Conservation (phyloP, 345 rosid genomes). For the Linum tenue region DNA sequence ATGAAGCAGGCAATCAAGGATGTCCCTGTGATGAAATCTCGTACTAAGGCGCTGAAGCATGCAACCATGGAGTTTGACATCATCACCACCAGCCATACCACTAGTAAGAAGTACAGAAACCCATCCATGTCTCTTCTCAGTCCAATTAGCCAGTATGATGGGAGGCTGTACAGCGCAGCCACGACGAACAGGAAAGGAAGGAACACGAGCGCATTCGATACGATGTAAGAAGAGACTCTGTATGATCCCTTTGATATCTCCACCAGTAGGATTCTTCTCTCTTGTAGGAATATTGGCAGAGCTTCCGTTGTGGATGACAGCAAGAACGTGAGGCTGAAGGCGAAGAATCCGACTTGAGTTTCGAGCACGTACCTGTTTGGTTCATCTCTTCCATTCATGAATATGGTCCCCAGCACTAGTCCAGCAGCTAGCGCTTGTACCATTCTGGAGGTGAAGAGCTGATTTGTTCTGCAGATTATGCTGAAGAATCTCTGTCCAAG, state of each 20-base stretch:
- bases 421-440: slow-evolving; percentile 20
- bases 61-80: slow-evolving; percentile 29
- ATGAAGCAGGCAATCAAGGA: slow-evolving; percentile 21
- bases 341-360: slow-evolving; percentile 29
- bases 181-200: slow-evolving; percentile 25
- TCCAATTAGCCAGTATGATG: slow-evolving; percentile 27
- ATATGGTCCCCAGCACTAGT: slow-evolving; percentile 23
- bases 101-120: slow-evolving; percentile 24
- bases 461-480: slow-evolving; percentile 22
- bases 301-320: slow-evolving; percentile 31
- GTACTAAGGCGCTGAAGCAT: slow-evolving; percentile 26
- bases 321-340: slow-evolving; percentile 25
- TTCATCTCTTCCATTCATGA: slow-evolving; percentile 17
- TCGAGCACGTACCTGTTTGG: slow-evolving; percentile 14
- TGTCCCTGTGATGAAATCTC: slow-evolving; percentile 25
- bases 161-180: slow-evolving; percentile 24
- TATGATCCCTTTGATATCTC: slow-evolving; percentile 31
- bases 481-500: slow-evolving; percentile 22
- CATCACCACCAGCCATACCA: slow-evolving; percentile 25
- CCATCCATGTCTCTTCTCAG: slow-evolving; percentile 24
- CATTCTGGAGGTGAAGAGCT: slow-evolving; percentile 28
- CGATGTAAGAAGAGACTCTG: slow-evolving; percentile 26
- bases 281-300: slow-evolving; percentile 26
- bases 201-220: slow-evolving; percentile 25
- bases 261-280: slow-evolving; percentile 22